Evolutionary conservation across 1,139 yeast genomes (phyloP).

Genomic region (Suhomyces maxii): DNA sequence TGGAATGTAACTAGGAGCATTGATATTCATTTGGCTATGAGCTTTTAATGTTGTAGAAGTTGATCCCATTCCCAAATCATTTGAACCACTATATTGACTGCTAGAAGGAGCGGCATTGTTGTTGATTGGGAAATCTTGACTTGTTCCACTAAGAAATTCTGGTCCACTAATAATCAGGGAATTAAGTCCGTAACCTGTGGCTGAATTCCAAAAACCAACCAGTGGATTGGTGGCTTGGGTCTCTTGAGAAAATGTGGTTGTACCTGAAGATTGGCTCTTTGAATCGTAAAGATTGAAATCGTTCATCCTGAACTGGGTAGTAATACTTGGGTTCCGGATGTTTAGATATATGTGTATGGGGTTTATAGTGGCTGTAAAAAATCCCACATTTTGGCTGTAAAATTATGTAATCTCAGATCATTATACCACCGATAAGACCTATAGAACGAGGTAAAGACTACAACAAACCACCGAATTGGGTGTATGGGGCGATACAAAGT

Average conservation of each 20-base stretch:
- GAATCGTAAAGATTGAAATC: conserved; percentile 1
- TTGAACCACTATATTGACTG: neutral
- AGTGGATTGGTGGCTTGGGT: conserved; percentile 2
- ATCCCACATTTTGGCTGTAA: conserved; percentile 1
- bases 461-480: too few species aligned
- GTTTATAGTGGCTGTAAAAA: neutral
- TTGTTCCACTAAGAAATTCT: neutral
- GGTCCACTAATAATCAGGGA: neutral
- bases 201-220: conserved; percentile 7
- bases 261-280: conserved; percentile 2
- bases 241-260: conserved; percentile 5
- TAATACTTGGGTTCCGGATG: neutral
- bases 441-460: too few species aligned
- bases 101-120: neutral
- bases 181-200: neutral
- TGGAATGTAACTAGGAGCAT: conserved; percentile 36
- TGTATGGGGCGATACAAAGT: too few species aligned
- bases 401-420: neutral
- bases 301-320: conserved; percentile 5
- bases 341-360: neutral
- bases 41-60: neutral
- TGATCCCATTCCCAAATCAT: neutral
- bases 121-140: neutral
- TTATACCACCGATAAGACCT: too few species aligned
- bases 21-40: conserved; percentile 21